Conservation (phyloP, 805 yeast genomes). For the Vanderwaltozyma polyspora region DNA sequence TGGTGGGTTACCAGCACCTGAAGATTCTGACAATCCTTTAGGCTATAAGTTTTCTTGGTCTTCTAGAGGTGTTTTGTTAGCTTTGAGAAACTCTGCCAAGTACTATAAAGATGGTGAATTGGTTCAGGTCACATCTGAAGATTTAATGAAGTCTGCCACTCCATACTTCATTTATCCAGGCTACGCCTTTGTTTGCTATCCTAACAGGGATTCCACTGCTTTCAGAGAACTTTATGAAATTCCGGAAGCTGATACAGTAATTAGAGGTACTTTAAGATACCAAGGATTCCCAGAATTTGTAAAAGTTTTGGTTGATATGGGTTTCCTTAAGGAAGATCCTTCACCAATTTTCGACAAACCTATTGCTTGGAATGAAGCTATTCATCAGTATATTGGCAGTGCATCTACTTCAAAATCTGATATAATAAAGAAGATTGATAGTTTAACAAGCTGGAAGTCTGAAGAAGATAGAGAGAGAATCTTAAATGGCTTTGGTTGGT, state of each 20-base stretch:
- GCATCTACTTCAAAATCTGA: conserved; percentile 59
- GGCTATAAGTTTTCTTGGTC: conserved; percentile 99
- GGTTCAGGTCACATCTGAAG: conserved; percentile 73
- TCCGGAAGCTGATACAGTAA: conserved; percentile 94
- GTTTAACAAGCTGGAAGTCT: conserved; percentile 70
- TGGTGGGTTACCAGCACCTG: conserved; percentile 99
- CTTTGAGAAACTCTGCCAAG: conserved; percentile 86
- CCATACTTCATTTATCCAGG: conserved; percentile 96
- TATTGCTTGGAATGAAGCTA: conserved; percentile 81
- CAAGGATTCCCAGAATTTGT: conserved; percentile 98
- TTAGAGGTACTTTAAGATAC: conserved; percentile 94
- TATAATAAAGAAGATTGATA: conserved; percentile 60
- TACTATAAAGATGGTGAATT: conserved; percentile 80
- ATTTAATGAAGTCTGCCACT: conserved; percentile 86
- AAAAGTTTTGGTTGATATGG: conserved; percentile 88
- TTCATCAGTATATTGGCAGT: conserved; percentile 66
- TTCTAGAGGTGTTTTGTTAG: conserved; percentile 93
- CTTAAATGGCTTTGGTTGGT: conserved; percentile 82
- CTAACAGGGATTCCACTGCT: conserved; percentile 94
- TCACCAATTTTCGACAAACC: conserved; percentile 45
- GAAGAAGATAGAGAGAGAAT: conserved; percentile 79
- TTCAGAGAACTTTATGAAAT: conserved; percentile 86
- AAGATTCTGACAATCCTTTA: conserved; percentile 91
- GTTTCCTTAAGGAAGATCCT: conserved; percentile 75
- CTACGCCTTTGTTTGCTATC: conserved; percentile 87